These are phyloP conservation scores for Suhomyces anneliseae DNA, from an alignment of 1,139 yeast species.

Conservation along the genomic window DNA sequence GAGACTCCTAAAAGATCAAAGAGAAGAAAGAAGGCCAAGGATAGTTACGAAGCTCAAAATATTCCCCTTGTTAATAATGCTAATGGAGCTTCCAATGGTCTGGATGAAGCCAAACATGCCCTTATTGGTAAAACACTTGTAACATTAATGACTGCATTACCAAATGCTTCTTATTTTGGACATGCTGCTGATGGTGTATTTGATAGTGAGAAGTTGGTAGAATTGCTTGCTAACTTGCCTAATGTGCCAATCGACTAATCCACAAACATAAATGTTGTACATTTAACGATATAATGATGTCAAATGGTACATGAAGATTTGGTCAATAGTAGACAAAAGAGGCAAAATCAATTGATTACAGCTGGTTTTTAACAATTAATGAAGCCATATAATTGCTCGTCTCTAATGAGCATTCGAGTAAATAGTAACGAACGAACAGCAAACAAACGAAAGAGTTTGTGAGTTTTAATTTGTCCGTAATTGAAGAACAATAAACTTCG, in stretches of 20 bases:
- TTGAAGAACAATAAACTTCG: no score
- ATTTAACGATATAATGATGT: no score
- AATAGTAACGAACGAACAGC: background rate
- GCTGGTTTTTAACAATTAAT: background rate
- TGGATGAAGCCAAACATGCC: conserved; percentile 19
- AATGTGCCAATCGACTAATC: conserved; percentile 25
- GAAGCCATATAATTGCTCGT: background rate
- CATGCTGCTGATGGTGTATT: conserved; percentile 41
- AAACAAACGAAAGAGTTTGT: background rate
- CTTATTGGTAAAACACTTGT: conserved; percentile 55
- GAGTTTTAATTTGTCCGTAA: background rate
- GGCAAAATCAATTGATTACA: no score
- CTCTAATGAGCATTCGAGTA: background rate
- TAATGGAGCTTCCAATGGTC: conserved; percentile 9
- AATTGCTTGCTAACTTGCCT: conserved; percentile 38
- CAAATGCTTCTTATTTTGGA: conserved; percentile 50
- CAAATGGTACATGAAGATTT: background rate
- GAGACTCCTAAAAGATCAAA: conserved; percentile 21
- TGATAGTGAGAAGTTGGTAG: conserved; percentile 42
- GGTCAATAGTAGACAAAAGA: background rate
- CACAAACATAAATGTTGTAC: background rate
- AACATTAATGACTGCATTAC: conserved; percentile 53
- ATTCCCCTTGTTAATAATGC: conserved; percentile 6
- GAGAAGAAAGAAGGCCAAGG: conserved; percentile 20
- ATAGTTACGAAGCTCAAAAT: conserved; percentile 3